A percentile compares a stretch with the other conserved stretches of the same genome.
Conservation (phyloP, 1,139 yeast genomes). For the Taphrina sp. region DNA sequence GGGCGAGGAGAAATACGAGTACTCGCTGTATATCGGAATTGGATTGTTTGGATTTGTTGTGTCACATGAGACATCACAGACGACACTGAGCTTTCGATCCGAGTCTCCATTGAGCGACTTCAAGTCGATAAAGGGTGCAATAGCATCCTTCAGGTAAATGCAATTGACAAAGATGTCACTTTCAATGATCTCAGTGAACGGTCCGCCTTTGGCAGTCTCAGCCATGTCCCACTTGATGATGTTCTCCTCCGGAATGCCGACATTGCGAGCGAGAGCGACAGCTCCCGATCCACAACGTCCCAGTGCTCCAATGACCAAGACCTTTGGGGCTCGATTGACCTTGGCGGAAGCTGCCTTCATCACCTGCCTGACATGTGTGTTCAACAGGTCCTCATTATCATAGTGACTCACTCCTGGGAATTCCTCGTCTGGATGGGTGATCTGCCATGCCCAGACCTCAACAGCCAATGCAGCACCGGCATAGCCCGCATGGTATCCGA, state of each 20-base stretch:
- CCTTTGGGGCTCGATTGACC: constrained; percentile 25
- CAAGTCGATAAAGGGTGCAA: constrained; percentile 78
- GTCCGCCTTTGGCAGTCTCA: constrained; percentile 96
- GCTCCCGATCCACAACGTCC: constrained; percentile 99
- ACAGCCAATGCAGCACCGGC: constrained; percentile 98
- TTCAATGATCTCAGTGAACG: constrained; percentile 84
- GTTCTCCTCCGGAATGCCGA: constrained; percentile 82
- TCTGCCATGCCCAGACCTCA: constrained; percentile 91
- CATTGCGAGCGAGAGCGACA: constrained; percentile 71
- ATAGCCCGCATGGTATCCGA: constrained; percentile 97
- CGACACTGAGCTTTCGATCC: constrained; percentile 77
- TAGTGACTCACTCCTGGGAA: constrained; percentile 69
- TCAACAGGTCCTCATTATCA: constrained; percentile 71
- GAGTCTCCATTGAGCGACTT: constrained; percentile 57
- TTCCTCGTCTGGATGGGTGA: constrained; percentile 67
- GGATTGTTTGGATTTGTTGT: constrained; percentile 98
- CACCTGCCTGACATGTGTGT: constrained; percentile 65
- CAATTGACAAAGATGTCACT: constrained; percentile 92
- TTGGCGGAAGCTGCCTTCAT: constrained; percentile 56
- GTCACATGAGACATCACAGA: constrained; percentile 97
- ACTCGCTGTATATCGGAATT: constrained; percentile 83
- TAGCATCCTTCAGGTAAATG: constrained; percentile 88
- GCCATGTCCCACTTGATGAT: constrained; percentile 93
- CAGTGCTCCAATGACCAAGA: constrained; percentile 86
- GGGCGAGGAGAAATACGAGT: constrained; percentile 87